These are phyloP conservation scores for Tetradesmus lagerheimii DNA, from an alignment of 139 green algal species.

Conservation along the genomic window DNA sequence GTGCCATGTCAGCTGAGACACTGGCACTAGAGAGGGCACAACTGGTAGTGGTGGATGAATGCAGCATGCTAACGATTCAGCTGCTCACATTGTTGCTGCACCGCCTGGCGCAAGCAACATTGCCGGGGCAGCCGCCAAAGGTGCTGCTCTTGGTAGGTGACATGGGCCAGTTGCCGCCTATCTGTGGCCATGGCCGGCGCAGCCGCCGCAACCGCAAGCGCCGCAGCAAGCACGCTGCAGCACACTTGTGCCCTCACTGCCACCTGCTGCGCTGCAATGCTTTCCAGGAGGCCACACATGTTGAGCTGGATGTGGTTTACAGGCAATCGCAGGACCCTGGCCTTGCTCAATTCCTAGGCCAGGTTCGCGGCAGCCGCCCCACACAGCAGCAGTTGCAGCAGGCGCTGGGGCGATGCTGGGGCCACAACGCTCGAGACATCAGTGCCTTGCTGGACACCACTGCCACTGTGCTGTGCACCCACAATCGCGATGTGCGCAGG, in stretches of 20 bases:
- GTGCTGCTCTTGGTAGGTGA: slow-evolving; percentile 25
- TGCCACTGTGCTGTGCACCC: slow-evolving; percentile 26
- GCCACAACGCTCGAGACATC: background rate
- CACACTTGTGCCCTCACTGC: background rate
- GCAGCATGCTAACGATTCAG: no score
- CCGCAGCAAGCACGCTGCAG: background rate
- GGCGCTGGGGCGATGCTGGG: no score
- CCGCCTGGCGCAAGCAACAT: background rate
- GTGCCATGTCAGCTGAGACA: no score
- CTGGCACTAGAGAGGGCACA: no score
- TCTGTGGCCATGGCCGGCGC: no score
- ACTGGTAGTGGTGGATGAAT: no score
- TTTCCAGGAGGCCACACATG: background rate
- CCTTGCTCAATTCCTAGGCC: slow-evolving; percentile 9
- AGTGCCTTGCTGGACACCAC: background rate
- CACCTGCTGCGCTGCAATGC: background rate
- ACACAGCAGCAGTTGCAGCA: background rate
- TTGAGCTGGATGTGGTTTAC: background rate
- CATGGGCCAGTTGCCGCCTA: background rate
- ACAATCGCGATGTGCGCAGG: background rate
- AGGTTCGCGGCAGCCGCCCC: background rate
- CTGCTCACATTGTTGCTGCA: background rate
- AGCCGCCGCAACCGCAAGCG: no score
- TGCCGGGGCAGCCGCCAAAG: background rate
- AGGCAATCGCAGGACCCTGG: background rate